Evolutionary conservation across 2,329 filamentous ascomycete species (phyloP).

Genomic region (Diaporthe citrichinensis): DNA sequence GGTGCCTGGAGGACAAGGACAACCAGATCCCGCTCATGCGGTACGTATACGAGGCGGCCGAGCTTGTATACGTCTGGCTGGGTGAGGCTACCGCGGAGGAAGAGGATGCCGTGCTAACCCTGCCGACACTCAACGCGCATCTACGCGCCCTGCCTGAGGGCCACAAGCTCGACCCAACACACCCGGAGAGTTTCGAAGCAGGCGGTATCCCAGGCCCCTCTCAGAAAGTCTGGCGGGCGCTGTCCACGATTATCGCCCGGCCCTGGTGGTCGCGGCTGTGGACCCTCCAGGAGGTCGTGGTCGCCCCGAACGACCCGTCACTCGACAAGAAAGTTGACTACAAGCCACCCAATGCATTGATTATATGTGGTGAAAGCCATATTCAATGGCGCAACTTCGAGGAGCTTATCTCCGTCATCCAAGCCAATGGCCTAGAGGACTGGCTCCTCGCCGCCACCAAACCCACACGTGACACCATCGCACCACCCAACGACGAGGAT

Average conservation of each 20-base stretch:
- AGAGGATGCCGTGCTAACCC: not conserved
- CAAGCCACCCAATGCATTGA: not conserved
- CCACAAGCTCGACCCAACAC: not conserved
- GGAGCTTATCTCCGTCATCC: not conserved
- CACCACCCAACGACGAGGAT: not conserved
- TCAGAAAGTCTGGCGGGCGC: not conserved
- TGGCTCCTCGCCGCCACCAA: not conserved
- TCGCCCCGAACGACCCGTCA: not conserved
- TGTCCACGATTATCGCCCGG: not conserved
- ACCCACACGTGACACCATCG: not conserved
- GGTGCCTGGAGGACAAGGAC: not conserved
- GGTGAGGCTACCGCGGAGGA: not conserved
- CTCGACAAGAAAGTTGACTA: not conserved
- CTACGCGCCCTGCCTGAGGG: not conserved
- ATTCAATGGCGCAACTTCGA: not conserved
- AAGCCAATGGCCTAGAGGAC: not conserved
- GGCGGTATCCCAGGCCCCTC: not conserved
- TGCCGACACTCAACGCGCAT: not conserved
- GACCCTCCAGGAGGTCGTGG: not conserved
- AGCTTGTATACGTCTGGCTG: not conserved
- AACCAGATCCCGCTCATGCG: not conserved
- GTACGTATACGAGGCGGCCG: not conserved
- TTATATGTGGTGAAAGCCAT: not conserved
- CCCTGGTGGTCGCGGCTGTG: not conserved
- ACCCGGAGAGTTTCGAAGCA: not conserved